Conservation (phyloP, 2,329 filamentous ascomycete genomes). For the Niveomyces coronatus region DNA sequence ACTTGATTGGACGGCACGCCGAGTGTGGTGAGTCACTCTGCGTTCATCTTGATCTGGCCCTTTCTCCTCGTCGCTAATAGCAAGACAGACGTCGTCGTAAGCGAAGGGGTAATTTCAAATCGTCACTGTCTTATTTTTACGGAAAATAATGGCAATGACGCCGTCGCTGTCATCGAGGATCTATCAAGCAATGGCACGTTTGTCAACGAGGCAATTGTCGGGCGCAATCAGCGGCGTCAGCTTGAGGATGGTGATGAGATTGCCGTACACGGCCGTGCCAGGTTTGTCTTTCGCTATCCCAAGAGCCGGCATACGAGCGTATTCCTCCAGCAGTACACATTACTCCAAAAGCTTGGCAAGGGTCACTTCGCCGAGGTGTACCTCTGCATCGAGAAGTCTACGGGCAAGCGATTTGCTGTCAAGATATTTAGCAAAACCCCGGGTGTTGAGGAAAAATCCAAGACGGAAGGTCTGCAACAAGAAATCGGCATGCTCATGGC, state of each 20-base stretch:
- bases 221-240: conserved; percentile 83
- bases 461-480: conserved; percentile 79
- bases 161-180: conserved; percentile 75
- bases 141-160: conserved; percentile 47
- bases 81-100: conserved; percentile 54
- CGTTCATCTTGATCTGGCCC: not conserved
- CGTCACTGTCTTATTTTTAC: conserved; percentile 63
- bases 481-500: conserved; percentile 96
- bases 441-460: conserved; percentile 72
- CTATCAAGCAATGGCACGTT: conserved; percentile 94
- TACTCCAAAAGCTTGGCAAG: conserved; percentile 80
- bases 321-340: conserved; percentile 78
- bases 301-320: conserved; percentile 60
- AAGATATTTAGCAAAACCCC: conserved; percentile 87
- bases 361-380: conserved; percentile 94
- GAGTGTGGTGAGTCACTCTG: conserved; percentile 66
- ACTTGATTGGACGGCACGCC: conserved; percentile 82
- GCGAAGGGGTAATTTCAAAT: conserved; percentile 77
- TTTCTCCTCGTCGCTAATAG: conserved; percentile 2
- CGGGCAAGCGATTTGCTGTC: conserved; percentile 76
- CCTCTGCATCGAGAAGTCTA: conserved; percentile 75
- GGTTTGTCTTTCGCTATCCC: conserved; percentile 89
- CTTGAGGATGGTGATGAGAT: conserved; percentile 87
- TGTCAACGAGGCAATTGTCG: conserved; percentile 83
- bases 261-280: conserved; percentile 70